phyloP scores from a whole-genome alignment of 2,329 filamentous ascomycete species.

The Fusarium newnesense region DNA sequence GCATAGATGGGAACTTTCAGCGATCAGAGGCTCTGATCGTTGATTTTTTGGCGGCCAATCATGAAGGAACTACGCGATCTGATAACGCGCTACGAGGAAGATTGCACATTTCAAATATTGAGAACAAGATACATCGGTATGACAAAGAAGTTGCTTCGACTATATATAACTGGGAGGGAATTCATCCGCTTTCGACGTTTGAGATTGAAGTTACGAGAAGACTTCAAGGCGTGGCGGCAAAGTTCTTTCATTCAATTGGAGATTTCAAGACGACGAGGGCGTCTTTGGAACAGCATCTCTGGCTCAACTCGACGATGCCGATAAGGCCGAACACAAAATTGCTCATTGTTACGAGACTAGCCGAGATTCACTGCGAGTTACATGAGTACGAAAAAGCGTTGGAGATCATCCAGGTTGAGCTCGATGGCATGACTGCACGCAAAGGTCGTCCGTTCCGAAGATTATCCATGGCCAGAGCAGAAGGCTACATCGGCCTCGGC shows the following conservation, averaged over 20 bases:
- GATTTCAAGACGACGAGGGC: slow-evolving; percentile 45
- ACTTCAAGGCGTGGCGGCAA: slow-evolving; percentile 47
- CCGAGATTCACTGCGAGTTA: slow-evolving; percentile 46
- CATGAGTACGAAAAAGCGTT: slow-evolving; percentile 38
- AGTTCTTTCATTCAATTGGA: slow-evolving; percentile 49
- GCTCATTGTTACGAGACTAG: slow-evolving; percentile 43
- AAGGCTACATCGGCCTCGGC: slow-evolving; percentile 40
- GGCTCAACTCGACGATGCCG: slow-evolving; percentile 39
- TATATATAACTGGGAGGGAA: slow-evolving; percentile 48
- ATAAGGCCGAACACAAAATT: slow-evolving; percentile 42
- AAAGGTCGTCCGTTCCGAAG: slow-evolving; percentile 40
- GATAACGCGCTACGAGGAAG: slow-evolving; percentile 47
- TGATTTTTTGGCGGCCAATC: slow-evolving; percentile 37
- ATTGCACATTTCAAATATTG: slow-evolving; percentile 49
- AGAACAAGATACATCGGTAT: slow-evolving; percentile 49
- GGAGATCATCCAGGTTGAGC: slow-evolving; percentile 36
- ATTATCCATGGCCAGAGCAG: slow-evolving; percentile 39
- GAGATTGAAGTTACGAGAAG: slow-evolving; percentile 49
- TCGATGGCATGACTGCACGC: slow-evolving; percentile 26
- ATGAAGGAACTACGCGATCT: slow-evolving; percentile 28
- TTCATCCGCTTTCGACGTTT: slow-evolving; percentile 44
- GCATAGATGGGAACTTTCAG: slow-evolving; percentile 42
- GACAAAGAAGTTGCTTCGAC: slow-evolving; percentile 43
- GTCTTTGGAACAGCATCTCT: slow-evolving; percentile 47
- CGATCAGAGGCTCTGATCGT: slow-evolving; percentile 42